phyloP scores from a whole-genome alignment of 1,284 basidiomycete genomes.

The Trichosporon sp. region DNA sequence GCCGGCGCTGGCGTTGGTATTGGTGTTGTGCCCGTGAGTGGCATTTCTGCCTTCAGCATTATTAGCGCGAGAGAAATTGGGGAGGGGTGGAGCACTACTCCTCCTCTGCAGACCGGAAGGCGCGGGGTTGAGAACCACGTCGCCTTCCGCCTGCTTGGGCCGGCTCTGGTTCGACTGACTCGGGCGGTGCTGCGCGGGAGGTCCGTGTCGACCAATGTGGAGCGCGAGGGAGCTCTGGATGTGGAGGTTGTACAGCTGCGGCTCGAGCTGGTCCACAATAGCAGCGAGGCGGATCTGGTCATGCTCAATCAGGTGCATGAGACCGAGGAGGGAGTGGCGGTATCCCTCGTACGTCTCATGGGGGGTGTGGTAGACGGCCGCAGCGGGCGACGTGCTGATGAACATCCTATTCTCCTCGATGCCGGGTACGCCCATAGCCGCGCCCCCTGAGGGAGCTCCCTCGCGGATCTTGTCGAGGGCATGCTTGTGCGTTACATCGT shows the following conservation, averaged over 20 bases:
- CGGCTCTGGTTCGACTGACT: no score
- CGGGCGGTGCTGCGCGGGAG: no score
- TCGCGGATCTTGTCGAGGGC: background rate
- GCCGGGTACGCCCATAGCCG: background rate
- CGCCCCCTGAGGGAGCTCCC: background rate
- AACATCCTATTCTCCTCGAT: slow-evolving; percentile 10
- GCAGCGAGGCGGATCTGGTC: slow-evolving; percentile 37
- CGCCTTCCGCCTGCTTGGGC: background rate
- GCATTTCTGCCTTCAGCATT: no score
- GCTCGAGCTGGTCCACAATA: slow-evolving; percentile 41
- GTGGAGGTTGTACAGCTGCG: background rate
- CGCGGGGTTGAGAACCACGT: background rate
- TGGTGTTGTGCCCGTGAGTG: no score
- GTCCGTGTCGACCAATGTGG: background rate
- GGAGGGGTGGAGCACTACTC: slow-evolving; percentile 14
- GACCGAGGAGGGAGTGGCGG: slow-evolving; percentile 36
- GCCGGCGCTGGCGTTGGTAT: background rate
- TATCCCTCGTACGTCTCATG: slow-evolving; percentile 32
- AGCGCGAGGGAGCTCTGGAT: background rate
- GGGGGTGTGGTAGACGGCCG: background rate
- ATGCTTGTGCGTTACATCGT: background rate
- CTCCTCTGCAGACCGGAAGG: background rate
- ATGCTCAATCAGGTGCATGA: slow-evolving; percentile 44
- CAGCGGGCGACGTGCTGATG: background rate
- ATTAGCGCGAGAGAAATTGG: background rate